Evolutionary conservation across 345 rosid genomes (phyloP).

Genomic region (Chamaenerion angustifolium): DNA sequence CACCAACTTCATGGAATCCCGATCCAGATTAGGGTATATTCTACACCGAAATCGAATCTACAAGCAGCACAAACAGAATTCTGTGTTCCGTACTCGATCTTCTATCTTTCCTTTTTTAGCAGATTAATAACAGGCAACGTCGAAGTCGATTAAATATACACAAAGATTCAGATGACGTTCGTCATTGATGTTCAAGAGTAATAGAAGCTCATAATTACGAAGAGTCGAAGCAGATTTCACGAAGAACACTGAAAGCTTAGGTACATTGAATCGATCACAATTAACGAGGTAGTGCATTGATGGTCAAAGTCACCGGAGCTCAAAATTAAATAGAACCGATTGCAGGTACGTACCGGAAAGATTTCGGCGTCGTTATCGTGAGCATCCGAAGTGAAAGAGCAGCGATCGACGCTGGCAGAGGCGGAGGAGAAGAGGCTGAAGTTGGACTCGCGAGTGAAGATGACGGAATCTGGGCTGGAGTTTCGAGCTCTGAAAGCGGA

Average conservation of each 20-base stretch:
- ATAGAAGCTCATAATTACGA: no score
- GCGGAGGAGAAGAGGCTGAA: constrained; percentile 83
- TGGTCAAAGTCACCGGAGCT: no score
- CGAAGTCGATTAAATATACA: no score
- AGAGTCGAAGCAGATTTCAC: no score
- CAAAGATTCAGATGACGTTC: no score
- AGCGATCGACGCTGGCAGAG: constrained; percentile 81
- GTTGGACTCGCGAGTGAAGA: constrained; percentile 67
- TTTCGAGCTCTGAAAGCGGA: constrained; percentile 38
- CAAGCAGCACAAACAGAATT: neutral
- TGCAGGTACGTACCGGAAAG: constrained; percentile 31
- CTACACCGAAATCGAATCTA: neutral
- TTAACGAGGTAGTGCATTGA: no score
- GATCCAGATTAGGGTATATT: neutral
- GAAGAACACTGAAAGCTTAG: no score
- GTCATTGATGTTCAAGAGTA: no score
- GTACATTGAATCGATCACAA: no score
- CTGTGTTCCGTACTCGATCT: neutral
- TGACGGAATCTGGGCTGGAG: constrained; percentile 75
- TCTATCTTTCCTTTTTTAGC: no score
- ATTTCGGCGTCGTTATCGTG: constrained; percentile 59
- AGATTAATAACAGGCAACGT: no score
- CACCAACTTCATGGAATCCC: constrained; percentile 9
- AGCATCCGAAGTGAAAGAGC: constrained; percentile 75
- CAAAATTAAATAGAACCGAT: neutral